Base-by-base conservation (phyloP, 2,329 filamentous ascomycete genomes). In the Cercospora zeae-maydis region DNA sequence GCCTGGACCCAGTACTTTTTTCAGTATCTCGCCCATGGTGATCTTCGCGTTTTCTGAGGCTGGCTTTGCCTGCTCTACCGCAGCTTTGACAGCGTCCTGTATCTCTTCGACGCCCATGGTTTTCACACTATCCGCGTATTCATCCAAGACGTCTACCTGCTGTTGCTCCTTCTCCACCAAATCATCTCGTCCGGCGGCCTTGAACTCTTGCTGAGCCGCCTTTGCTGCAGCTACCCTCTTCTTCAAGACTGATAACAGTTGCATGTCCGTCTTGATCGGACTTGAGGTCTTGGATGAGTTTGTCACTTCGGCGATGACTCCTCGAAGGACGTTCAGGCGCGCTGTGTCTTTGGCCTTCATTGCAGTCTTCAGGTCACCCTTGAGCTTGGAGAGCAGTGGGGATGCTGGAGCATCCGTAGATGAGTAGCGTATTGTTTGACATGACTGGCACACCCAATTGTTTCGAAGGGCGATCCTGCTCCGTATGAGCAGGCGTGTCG, bases 271-370 rank as follows among this genome's bases (percentile, higher is more conserved):
- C 59, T 79, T 80, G 72, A 93, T 85, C n/a, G 90, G 90, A 39
- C 79, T 80, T 39, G 82, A 73, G 13, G 89, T 91, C 78, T 93
- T 93, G 74, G 86, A 88, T 34, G 88, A 87, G 76, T 92, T 93
- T 69, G 88, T 86, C 65, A 89, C 86, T 66, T 88, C 84, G 33
- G 88, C 82, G 67, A 93, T 82, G 65, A 93, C 78, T 42, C 82
- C 76, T 68, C 90, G 88, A 54, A 93, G 82, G 37, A 91, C 89
- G 39, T 83, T 79, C 27, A 93, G 84, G 2, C 88, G 86, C 27
- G 84, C 79, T 27, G 77, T 79, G 71, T 82, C 78, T 70, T 81
- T 81, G n/a, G 76, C 70, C 63, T 77, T 77, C 75, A 82, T 78
- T 33, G 80, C 79, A 4, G 69, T 76, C 66, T 82, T 82, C 45